Percentiles rank a stretch among this genome's conserved stretches.
Evolutionary conservation across 2,329 filamentous ascomycete genomes (phyloP).

Genomic region (Pyrenochaeta sp.): DNA sequence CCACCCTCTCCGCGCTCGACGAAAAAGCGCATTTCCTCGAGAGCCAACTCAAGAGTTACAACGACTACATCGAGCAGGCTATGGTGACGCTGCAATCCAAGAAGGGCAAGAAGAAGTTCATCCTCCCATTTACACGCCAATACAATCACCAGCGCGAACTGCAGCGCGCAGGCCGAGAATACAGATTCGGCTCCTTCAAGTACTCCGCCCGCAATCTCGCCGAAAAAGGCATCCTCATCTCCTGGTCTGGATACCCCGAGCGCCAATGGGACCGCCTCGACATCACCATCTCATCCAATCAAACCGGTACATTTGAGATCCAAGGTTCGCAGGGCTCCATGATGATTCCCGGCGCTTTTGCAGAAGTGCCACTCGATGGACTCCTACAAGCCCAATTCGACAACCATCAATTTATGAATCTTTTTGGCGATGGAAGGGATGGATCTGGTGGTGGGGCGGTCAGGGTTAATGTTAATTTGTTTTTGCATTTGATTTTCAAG

Average conservation of each 20-base stretch:
- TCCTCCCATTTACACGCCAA: slow-evolving; percentile 96
- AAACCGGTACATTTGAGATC: slow-evolving; percentile 91
- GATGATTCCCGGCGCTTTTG: slow-evolving; percentile 93
- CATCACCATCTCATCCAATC: slow-evolving; percentile 91
- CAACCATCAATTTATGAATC: slow-evolving; percentile 92
- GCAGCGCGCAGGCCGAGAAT: slow-evolving; percentile 87
- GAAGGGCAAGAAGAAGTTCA: slow-evolving; percentile 92
- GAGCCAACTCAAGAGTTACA: slow-evolving; percentile 95
- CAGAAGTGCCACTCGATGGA: slow-evolving; percentile 88
- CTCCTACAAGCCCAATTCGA: slow-evolving; percentile 97
- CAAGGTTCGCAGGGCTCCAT: slow-evolving; percentile 92
- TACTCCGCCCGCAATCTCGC: slow-evolving; percentile 89
- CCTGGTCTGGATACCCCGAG: slow-evolving; percentile 85
- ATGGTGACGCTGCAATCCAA: slow-evolving; percentile 98
- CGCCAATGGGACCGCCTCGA: slow-evolving; percentile 92
- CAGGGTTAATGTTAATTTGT: slow-evolving; percentile 92
- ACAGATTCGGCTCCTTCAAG: slow-evolving; percentile 98
- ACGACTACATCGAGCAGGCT: slow-evolving; percentile 98
- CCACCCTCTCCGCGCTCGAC: slow-evolving; percentile 78
- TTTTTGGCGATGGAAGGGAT: slow-evolving; percentile 66
- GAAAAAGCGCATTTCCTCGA: slow-evolving; percentile 93
- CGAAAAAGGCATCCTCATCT: slow-evolving; percentile 92
- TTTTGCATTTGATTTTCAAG: slow-evolving; percentile 97
- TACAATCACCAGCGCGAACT: slow-evolving; percentile 98
- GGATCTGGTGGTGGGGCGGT: slow-evolving; percentile 56